Base-by-base conservation (phyloP, 495 filamentous ascomycete genomes). In the Aspergillus diversus region DNA sequence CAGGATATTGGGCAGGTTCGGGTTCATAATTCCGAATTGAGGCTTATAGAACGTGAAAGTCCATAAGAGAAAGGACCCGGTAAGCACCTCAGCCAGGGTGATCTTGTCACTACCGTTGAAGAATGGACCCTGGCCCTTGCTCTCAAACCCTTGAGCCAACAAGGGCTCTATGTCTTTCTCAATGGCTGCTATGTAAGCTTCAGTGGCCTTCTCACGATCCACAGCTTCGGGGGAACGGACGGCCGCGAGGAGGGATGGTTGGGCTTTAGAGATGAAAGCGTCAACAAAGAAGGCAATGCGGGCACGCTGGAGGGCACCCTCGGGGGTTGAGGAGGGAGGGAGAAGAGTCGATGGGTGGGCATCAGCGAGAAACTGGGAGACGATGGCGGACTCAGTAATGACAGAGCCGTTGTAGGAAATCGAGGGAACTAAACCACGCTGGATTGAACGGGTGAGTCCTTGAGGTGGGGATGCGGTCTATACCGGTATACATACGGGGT, bases 41-140 rank as follows among this genome's bases (percentile, higher is more conserved):
- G 81, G 71, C 68, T 84, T 84, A 0, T 76, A 65, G 51, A 86
- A 78, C 6, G 72, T 66, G 47, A 86, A 73, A 16, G 88, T 65
- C 12, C 90, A 82, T 13, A 93, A 50, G 15, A 90, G 67, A 73
- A 92, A 91, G 0, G 89, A 88, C 0, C 87, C 91, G 0, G 84
- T 86, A 48, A 87, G 79, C 77, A 92, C 92, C 86, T 96, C 92
- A 13, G 86, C 92, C 33, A 92, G 75, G 3, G 91, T 94, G 37
- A 94, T 66, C 69, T 84, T 87, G 55, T 87, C 79, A 58, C 86
- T 89, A 0, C 92, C 92, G n/a, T 87, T 89, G 76, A 95, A 97
- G 78, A 89, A 96, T 0, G 92, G 92, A 0, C 69, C 81, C 6
- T 88, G 88, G 34, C 86, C 84, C 7, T 75, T 72, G 0, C 16